These are phyloP conservation scores for Xylariaceae sp. DNA, from an alignment of 2,329 filamentous ascomycete genomes.

Conservation along the genomic window DNA sequence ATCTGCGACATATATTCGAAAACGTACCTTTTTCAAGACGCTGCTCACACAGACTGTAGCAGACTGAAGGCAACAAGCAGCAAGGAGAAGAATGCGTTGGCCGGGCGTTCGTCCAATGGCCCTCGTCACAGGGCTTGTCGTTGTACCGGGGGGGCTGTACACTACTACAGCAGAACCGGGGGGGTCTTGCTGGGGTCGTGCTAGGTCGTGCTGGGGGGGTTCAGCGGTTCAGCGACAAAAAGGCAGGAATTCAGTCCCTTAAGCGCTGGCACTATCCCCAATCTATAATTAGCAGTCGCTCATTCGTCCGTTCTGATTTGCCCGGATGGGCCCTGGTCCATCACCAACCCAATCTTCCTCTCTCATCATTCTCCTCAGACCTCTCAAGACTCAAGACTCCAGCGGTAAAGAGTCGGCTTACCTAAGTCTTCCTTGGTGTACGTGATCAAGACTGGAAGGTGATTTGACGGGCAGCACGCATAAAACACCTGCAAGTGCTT, in stretches of 20 bases:
- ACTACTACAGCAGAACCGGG: no score
- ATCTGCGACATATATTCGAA: no score
- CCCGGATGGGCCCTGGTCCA: conserved; percentile 19
- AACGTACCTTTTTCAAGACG: not conserved
- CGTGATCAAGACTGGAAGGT: conserved; percentile 10
- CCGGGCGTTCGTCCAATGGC: conserved; percentile 20
- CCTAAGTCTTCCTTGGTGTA: no score
- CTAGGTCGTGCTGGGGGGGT: no score
- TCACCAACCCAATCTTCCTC: conserved; percentile 12
- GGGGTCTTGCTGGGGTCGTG: conserved; percentile 11
- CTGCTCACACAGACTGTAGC: no score
- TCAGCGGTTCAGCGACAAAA: conserved; percentile 8
- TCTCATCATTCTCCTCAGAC: conserved; percentile 4
- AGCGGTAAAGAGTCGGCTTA: no score
- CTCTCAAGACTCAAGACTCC: no score
- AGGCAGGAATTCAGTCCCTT: conserved; percentile 12
- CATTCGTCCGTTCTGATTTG: conserved; percentile 18
- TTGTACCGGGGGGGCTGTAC: conserved; percentile 1
- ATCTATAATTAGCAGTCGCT: conserved; percentile 30
- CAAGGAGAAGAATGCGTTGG: no score
- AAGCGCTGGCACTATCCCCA: conserved; percentile 28
- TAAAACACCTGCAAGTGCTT: no score
- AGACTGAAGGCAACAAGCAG: no score
- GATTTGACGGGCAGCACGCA: no score
- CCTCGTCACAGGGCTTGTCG: conserved; percentile 5